phyloP scores from a whole-genome alignment of 2,329 filamentous ascomycete species.

The Colletotrichum phormii region DNA sequence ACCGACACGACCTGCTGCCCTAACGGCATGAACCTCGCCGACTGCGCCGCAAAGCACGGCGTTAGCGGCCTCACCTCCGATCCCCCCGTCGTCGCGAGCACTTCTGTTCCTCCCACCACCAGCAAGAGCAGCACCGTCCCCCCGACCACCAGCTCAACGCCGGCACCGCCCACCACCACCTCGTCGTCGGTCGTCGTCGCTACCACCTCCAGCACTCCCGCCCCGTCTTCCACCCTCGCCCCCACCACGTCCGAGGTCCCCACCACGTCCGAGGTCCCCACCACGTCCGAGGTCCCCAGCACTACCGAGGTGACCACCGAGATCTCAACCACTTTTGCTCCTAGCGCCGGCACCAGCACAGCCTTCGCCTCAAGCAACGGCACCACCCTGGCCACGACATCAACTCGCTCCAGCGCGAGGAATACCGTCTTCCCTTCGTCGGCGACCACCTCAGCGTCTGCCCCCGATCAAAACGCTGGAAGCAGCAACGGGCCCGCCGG shows the following conservation, averaged over 20 bases:
- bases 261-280: slow-evolving; percentile 15
- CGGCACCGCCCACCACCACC: slow-evolving; percentile 36
- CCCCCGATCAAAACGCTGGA: slow-evolving; percentile 20
- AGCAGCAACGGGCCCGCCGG: slow-evolving; percentile 22
- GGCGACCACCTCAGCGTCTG: neutral
- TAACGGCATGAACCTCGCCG: slow-evolving; percentile 61
- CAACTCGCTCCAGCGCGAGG: slow-evolving; percentile 17
- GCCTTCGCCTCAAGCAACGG: slow-evolving; percentile 23
- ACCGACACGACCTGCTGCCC: slow-evolving; percentile 71
- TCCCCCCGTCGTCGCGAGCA: slow-evolving; percentile 51
- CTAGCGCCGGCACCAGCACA: slow-evolving; percentile 21
- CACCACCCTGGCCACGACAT: slow-evolving; percentile 19
- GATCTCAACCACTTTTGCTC: slow-evolving; percentile 16
- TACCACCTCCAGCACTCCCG: slow-evolving; percentile 15
- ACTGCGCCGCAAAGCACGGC: slow-evolving; percentile 64
- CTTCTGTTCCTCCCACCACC: slow-evolving; percentile 41
- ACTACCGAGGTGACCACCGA: slow-evolving; percentile 17
- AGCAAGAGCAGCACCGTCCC: slow-evolving; percentile 41
- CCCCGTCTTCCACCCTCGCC: neutral
- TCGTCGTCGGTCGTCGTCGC: neutral
- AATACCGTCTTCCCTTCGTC: slow-evolving; percentile 6
- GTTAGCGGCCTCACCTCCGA: slow-evolving; percentile 63
- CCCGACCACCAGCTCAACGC: slow-evolving; percentile 43
- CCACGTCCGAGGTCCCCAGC: neutral
- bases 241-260: slow-evolving; percentile 18